Conservation (phyloP, 2,329 filamentous ascomycete genomes). For the Trichoderma endophyticum region DNA sequence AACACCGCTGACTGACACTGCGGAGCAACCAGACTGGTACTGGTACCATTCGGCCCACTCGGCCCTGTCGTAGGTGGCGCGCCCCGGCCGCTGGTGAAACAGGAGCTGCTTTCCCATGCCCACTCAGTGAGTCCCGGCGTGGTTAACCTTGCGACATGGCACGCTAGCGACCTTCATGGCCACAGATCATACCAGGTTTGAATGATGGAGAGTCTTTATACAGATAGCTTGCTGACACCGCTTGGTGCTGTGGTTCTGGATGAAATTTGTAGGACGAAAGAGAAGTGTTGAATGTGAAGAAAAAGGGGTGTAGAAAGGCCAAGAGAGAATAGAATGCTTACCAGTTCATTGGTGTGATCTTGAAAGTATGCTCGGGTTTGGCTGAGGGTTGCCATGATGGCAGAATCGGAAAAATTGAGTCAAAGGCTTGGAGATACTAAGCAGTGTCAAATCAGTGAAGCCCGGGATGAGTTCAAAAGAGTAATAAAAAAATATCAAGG, state of each 20-base stretch:
- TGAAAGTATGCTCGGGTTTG: slow-evolving; percentile 32
- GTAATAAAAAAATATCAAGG: background rate
- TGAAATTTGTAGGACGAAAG: background rate
- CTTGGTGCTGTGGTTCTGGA: background rate
- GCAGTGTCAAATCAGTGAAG: background rate
- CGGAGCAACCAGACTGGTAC: background rate
- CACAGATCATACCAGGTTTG: slow-evolving; percentile 5
- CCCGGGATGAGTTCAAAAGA: background rate
- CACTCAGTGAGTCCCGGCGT: slow-evolving; percentile 39
- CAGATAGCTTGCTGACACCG: slow-evolving; percentile 12
- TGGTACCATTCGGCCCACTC: slow-evolving; percentile 23
- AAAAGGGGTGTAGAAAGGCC: background rate
- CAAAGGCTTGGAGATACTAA: background rate
- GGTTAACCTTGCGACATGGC: slow-evolving; percentile 44
- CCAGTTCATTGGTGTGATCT: slow-evolving; percentile 28
- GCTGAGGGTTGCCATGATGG: slow-evolving; percentile 31
- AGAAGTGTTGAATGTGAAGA: background rate
- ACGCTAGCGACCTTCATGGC: slow-evolving; percentile 6
- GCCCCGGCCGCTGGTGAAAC: slow-evolving; percentile 52
- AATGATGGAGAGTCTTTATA: background rate
- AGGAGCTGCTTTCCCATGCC: slow-evolving; percentile 49
- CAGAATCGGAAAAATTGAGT: slow-evolving; percentile 24
- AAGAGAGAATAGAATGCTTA: slow-evolving; percentile 25
- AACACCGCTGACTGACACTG: slow-evolving; percentile 5
- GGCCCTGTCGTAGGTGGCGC: slow-evolving; percentile 29